phyloP scores from a whole-genome alignment of 352 stramenopile species.

The Phytopythium mirpurense region DNA sequence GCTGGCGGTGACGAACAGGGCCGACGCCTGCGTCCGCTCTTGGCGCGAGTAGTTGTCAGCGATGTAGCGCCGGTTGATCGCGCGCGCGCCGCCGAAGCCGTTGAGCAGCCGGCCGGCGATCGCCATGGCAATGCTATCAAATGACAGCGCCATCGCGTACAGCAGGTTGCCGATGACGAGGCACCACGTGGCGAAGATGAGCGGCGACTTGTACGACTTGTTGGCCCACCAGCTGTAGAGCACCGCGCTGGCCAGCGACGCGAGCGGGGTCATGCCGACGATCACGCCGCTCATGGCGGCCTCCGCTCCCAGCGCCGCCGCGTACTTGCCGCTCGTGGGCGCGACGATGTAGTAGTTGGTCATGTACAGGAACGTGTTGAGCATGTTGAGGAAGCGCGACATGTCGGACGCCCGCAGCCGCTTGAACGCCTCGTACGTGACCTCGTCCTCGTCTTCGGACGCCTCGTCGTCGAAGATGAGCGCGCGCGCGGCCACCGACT shows the following conservation, averaged over 20 bases:
- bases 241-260: constrained; percentile 91
- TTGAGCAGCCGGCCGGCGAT: constrained; percentile 89
- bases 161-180: constrained; percentile 86
- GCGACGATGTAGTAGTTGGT: constrained; percentile 98
- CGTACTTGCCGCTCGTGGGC: constrained; percentile 92
- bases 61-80: constrained; percentile 91
- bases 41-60: constrained; percentile 86
- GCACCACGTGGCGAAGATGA: constrained; percentile 81
- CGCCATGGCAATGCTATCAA: constrained; percentile 82
- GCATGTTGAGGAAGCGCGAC: constrained; percentile 91
- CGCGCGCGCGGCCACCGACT: constrained; percentile 73
- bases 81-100: constrained; percentile 88
- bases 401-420: constrained; percentile 37
- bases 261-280: constrained; percentile 95
- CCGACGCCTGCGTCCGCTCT: constrained; percentile 89
- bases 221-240: constrained; percentile 95
- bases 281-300: constrained; percentile 91
- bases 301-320: constrained; percentile 81
- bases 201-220: constrained; percentile 79
- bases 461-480: constrained; percentile 81
- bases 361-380: constrained; percentile 96
- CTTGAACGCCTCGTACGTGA: constrained; percentile 54
- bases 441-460: constrained; percentile 80
- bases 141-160: constrained; percentile 78
- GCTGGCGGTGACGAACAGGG: constrained; percentile 90